Evolutionary conservation across 768 basidiomycete species (phyloP), one percentile per base, ranked within the genome.

Genomic region (Neoboletus brunneissimus): DNA sequence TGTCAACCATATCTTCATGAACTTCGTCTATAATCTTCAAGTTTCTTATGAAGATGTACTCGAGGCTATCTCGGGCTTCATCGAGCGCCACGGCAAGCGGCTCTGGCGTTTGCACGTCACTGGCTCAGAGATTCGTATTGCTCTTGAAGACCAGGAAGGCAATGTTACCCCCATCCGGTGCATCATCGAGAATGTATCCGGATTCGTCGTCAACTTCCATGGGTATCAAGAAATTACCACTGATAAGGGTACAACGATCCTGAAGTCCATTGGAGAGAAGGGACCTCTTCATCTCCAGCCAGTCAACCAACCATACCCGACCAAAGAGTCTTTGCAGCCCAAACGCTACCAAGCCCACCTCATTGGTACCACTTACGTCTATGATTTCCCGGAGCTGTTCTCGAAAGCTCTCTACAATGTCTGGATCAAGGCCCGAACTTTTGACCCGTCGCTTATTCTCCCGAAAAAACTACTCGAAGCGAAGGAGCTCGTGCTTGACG

Each of bases 301-400:
- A 12, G 96, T 96, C 61, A 89, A 91, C 73, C 85, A 89, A 62
- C 80, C 92, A 0, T 98, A 98, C 75, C 86, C 96, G 15, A 98
- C 96, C 55, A 99, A 97, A 76, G 96, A 98, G 72, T 98, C 94
- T 18, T 78, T 99, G 46, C 97, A 99, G 70, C 97, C 97, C 41
- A 95, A 97, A 73, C 94, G 97, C 60, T 98, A 98, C 77, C 96
- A 98, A 70, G 97, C 97, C 23, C 97, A 99, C 73, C 84, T 98
- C 56, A 88, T 97, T 63, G 97, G 97, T 51, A 99, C 97, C 31
- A 99, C 97, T 49, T 99, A 98, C 71, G 95, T 91, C 32, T 98
- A 98, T 74, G 97, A 98, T 75, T 99, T 98, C 88, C 97, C 97
- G 41, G 97, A 97, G 66, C 85, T 99, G 60, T 99, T 98, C 81